Conservation (phyloP, 2,329 filamentous ascomycete genomes). For the Hirsutella minnesotensis region DNA sequence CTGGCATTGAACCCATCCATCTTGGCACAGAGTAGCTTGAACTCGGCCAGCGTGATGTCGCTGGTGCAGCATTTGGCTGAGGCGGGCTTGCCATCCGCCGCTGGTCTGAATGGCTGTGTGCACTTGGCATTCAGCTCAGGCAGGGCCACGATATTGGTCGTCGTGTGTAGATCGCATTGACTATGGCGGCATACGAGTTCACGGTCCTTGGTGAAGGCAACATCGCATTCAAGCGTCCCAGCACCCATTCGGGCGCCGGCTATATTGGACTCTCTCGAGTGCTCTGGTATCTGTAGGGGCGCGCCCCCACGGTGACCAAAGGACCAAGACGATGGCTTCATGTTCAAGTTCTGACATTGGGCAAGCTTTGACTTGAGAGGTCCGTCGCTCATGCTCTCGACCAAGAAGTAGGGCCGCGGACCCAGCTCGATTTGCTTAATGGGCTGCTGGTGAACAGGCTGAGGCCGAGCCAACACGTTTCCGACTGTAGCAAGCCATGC, state of each 20-base stretch:
- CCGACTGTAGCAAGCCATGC: slow-evolving; percentile 17
- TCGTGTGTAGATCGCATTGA: slow-evolving; percentile 57
- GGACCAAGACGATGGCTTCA: slow-evolving; percentile 41
- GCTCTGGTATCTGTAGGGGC: slow-evolving; percentile 52
- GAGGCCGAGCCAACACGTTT: slow-evolving; percentile 16
- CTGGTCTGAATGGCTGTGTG: slow-evolving; percentile 47
- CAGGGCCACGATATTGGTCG: slow-evolving; percentile 52
- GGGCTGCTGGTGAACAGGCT: slow-evolving; percentile 14
- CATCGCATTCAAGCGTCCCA: slow-evolving; percentile 56
- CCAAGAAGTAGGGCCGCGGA: slow-evolving; percentile 51
- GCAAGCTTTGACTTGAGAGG: slow-evolving; percentile 47
- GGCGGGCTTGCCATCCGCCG: slow-evolving; percentile 35
- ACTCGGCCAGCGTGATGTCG: slow-evolving; percentile 58
- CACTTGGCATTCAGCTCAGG: slow-evolving; percentile 54
- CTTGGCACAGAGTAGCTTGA: slow-evolving; percentile 55
- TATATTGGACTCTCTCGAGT: slow-evolving; percentile 45
- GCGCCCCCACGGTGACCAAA: slow-evolving; percentile 53
- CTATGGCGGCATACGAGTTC: slow-evolving; percentile 58
- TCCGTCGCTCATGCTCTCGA: slow-evolving; percentile 49
- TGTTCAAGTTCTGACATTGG: slow-evolving; percentile 42
- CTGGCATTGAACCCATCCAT: slow-evolving; percentile 53
- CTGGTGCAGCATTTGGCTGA: slow-evolving; percentile 58
- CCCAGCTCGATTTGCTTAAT: slow-evolving; percentile 45
- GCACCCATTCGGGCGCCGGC: slow-evolving; percentile 57
- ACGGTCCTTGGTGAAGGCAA: slow-evolving; percentile 52